Evolutionary conservation across 2,329 filamentous ascomycete species (phyloP), one percentile per base, ranked within the genome.

Genomic region (Aspergillus sp.): DNA sequence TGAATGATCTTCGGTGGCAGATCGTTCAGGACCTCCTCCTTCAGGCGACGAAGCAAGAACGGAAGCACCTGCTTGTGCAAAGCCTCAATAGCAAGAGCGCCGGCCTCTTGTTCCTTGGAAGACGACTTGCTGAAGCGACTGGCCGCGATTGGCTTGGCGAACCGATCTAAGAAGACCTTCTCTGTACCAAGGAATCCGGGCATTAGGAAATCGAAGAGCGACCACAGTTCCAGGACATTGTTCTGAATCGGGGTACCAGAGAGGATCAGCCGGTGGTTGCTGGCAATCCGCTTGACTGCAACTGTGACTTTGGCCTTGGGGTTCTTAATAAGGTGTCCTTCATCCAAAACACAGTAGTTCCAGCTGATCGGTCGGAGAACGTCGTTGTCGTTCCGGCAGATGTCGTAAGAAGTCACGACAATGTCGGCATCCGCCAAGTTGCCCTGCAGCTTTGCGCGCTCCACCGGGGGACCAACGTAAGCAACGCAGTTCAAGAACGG

Each of bases 261-360:
- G 4, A 99, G 85, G 67, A 99, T 99, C 52, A 99, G 84, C 19
- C 95, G 90, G 73, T 99, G 96, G 69, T 99, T 98, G 74, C 92
- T 97, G 6, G 87, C 79, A 36, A 99, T 83, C 60, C 87, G 87
- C 82, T 99, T 99, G 66, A 98, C 94, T 0, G 95, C 93, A 62
- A 93, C 85, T 0, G 91, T 96, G 62, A 96, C 95, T 80, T 99
- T 99, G 1, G 96, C 93, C 74, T 95, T 96, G 3, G 95, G 92
- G 74, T 99, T 99, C 82, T 99, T 99, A 83, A 99, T 99, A 65
- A 99, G 80, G 79, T 99, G 95, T 2, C 96, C 95, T 79, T 99
- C 95, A 71, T 99, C 95, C 7, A 99, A 86, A 4, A 99, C 93
- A 59, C 95, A 91, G 73, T 99, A 99, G 74, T 99, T 99, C 92